Evolutionary conservation across 495 filamentous ascomycete genomes (phyloP), one percentile per base, ranked within the genome.

Genomic region (Gamarada debralockiae): DNA sequence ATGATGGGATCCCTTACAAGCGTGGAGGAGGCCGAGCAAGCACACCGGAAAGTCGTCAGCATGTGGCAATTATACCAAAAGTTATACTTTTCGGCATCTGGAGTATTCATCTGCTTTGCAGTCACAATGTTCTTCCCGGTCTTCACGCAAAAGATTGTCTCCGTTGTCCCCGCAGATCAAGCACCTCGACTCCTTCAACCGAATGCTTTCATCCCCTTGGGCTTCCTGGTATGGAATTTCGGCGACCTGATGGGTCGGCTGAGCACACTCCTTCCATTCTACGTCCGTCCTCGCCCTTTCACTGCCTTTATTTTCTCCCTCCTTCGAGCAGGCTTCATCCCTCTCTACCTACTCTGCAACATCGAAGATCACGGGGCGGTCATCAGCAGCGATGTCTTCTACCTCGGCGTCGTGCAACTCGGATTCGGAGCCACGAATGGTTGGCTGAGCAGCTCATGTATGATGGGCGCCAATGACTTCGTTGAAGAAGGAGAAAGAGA

Each of bases 81-180:
- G 60, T 74, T 97, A 23, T 78, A 75, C 59, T 91, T 82, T 75
- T 68, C 88, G 12, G 75, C 87, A 1, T 67, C 73, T 27, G 74
- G 87, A 0, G 82, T 96, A 20, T 89, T 88, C 65, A 56, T 89
- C 44, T 87, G 81, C 63, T 97, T 96, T 64, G 67, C 73, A 36
- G 69, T 95, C 22, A 90, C 92, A 29, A 97, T 98, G 95, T 79
- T 90, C 56, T 97, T 91, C 68, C 93, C 93, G 0, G 87, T 97
- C 37, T 96, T 90, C 70, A 97, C 93, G 0, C 78, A 85, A 47
- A 77, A 84, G 61, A 91, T 97, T 58, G 57, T 83, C 22, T 91
- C 88, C 3, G 83, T 93, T 6, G 70, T 73, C 48, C 72, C 77
- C 5, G 63, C 67, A 4, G 73, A 73, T n/a, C 58, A 70, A 3